phyloP scores from a whole-genome alignment of 129 eudicot species.

The Chrysanthemum seticuspe region DNA sequence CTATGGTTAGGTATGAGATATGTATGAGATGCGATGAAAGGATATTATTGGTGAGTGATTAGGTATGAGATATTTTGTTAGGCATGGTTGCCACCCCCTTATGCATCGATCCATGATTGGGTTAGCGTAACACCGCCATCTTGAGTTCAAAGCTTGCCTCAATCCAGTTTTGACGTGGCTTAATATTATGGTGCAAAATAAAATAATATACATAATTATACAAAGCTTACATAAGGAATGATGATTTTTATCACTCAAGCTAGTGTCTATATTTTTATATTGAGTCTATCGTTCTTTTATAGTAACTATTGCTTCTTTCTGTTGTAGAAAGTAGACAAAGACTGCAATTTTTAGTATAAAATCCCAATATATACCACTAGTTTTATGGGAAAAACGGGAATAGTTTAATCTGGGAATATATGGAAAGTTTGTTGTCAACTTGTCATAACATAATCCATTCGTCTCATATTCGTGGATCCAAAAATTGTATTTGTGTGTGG shows the following conservation, averaged over 20 bases:
- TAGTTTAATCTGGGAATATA: too few species aligned
- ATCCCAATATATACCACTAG: not conserved
- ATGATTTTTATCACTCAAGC: slow-evolving; percentile 14
- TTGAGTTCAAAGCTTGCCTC: not conserved
- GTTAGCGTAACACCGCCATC: too few species aligned
- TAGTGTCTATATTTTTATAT: not conserved
- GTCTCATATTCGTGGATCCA: too few species aligned
- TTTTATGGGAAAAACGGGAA: not conserved
- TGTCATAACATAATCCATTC: too few species aligned
- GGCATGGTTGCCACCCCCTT: too few species aligned
- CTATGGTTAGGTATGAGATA: too few species aligned
- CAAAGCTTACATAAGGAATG: slow-evolving; percentile 22
- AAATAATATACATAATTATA: not conserved
- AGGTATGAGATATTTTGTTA: too few species aligned
- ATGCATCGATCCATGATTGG: too few species aligned
- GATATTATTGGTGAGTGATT: too few species aligned
- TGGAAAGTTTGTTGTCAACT: too few species aligned
- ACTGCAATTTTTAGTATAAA: not conserved
- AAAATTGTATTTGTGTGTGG: too few species aligned
- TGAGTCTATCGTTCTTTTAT: not conserved
- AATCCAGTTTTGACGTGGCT: not conserved
- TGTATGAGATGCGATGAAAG: too few species aligned
- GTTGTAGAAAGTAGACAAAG: slow-evolving; percentile 2
- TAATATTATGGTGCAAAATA: not conserved
- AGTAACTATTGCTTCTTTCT: slow-evolving; percentile 9